Evolutionary conservation across 2,329 filamentous ascomycete genomes (phyloP).

Genomic region (Penicillium sp.): DNA sequence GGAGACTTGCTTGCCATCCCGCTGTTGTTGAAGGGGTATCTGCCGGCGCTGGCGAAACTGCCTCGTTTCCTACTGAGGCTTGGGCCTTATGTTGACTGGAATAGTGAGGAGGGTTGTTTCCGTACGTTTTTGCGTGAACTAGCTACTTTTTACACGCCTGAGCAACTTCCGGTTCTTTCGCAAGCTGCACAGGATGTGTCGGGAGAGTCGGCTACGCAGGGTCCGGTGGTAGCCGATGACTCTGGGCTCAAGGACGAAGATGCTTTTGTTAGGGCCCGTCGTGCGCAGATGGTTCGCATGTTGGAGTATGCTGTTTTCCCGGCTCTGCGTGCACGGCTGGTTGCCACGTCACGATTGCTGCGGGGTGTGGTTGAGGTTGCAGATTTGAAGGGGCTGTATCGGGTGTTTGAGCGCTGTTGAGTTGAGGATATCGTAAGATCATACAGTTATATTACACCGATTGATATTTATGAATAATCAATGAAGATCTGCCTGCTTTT

Average conservation of each 20-base stretch:
- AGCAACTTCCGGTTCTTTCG: slow-evolving; percentile 64
- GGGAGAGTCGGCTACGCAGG: not conserved
- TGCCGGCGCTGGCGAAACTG: slow-evolving; percentile 79
- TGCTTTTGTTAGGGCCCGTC: slow-evolving; percentile 51
- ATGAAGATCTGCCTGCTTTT: not conserved
- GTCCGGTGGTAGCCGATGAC: slow-evolving; percentile 9
- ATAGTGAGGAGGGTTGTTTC: slow-evolving; percentile 80
- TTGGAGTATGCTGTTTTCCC: slow-evolving; percentile 89
- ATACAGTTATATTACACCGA: not conserved
- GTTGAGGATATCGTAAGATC: not conserved
- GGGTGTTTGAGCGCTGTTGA: slow-evolving; percentile 92
- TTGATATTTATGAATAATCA: slow-evolving; percentile 2
- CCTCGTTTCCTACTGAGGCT: slow-evolving; percentile 84
- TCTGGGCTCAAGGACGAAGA: slow-evolving; percentile 46
- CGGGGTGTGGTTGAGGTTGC: slow-evolving; percentile 82
- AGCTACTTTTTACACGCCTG: slow-evolving; percentile 86
- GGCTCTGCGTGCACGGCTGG: slow-evolving; percentile 75
- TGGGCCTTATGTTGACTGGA: slow-evolving; percentile 87
- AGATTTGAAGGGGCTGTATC: slow-evolving; percentile 86
- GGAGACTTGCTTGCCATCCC: slow-evolving; percentile 79
- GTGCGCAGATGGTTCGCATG: slow-evolving; percentile 68
- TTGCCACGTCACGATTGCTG: slow-evolving; percentile 77
- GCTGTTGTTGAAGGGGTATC: slow-evolving; percentile 84
- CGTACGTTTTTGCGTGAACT: slow-evolving; percentile 80
- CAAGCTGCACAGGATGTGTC: not conserved